Percentiles rank a stretch among this genome's conserved stretches.
Evolutionary conservation across 2,329 filamentous ascomycete genomes (phyloP).

Genomic region (Mycogone perniciosa): DNA sequence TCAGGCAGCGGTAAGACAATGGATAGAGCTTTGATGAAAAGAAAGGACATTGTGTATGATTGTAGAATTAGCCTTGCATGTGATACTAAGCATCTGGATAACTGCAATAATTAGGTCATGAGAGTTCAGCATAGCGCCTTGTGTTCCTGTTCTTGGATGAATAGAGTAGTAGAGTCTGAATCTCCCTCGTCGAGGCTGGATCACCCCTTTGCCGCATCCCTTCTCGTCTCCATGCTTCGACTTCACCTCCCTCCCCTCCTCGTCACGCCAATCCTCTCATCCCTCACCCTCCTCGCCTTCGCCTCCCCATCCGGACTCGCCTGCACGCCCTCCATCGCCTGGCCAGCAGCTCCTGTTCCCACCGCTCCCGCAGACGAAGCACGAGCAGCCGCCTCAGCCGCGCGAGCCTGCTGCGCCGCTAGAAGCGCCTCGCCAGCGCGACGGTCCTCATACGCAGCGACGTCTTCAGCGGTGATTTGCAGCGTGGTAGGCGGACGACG

Average conservation of each 20-base stretch:
- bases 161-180: too few species aligned
- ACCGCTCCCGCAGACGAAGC: constrained; percentile 11
- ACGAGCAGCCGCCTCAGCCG: constrained; percentile 19
- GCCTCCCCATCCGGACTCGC: constrained; percentile 21
- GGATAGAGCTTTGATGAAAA: constrained; percentile 1
- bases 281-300: constrained; percentile 24
- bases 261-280: constrained; percentile 34
- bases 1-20: constrained; percentile 49
- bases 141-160: neutral
- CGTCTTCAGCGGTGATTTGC: constrained; percentile 61
- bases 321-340: constrained; percentile 26
- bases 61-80: neutral
- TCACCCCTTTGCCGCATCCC: neutral
- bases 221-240: too few species aligned
- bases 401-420: constrained; percentile 26
- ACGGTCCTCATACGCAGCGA: constrained; percentile 63
- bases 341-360: constrained; percentile 10
- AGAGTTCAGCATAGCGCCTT: too few species aligned
- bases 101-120: too few species aligned
- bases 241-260: constrained; percentile 16
- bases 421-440: constrained; percentile 39
- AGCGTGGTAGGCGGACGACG: constrained; percentile 63
- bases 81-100: neutral
- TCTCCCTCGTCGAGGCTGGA: neutral
- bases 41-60: neutral